A percentile compares a stretch with the other conserved stretches of the same genome.
Evolutionary conservation across 2,329 filamentous ascomycete genomes (phyloP).

Genomic region (Macroventuria anomochaeta): DNA sequence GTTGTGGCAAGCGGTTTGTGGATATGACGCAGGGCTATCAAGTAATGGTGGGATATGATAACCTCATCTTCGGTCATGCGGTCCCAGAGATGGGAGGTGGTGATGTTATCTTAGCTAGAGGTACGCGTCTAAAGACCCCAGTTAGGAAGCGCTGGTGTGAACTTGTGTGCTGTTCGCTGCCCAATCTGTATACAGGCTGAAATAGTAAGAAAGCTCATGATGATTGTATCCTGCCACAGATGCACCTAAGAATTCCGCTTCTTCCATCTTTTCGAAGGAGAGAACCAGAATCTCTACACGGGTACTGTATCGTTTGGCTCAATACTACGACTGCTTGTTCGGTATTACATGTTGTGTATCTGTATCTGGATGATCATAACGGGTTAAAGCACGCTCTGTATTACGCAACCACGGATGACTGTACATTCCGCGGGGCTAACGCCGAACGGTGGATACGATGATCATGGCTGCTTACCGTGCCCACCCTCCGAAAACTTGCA

Average conservation of each 20-base stretch:
- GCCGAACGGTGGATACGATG: not conserved
- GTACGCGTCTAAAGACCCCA: not conserved
- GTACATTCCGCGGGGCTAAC: not conserved
- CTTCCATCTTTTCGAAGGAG: too few relatives aligned
- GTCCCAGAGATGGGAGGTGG: constrained; percentile 5
- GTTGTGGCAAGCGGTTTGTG: not conserved
- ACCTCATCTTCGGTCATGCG: constrained; percentile 15
- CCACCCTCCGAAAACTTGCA: not conserved
- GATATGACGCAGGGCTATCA: not conserved
- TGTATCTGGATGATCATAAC: not conserved
- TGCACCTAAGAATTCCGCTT: too few relatives aligned
- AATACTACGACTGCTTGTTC: not conserved
- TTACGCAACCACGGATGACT: not conserved
- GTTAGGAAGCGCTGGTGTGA: too few relatives aligned
- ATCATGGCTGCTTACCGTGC: not conserved
- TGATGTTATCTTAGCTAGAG: constrained; percentile 12
- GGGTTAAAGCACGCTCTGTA: too few relatives aligned
- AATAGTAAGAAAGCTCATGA: too few relatives aligned
- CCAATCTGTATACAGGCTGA: too few relatives aligned
- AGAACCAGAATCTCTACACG: too few relatives aligned
- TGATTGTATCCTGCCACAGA: too few relatives aligned
- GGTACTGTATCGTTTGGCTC: not conserved
- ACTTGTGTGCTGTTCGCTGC: too few relatives aligned
- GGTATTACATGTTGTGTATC: not conserved
- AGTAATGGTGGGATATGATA: constrained; percentile 23